Base-by-base conservation (phyloP, 2,329 filamentous ascomycete species). In the Dactylellina leptospora region DNA sequence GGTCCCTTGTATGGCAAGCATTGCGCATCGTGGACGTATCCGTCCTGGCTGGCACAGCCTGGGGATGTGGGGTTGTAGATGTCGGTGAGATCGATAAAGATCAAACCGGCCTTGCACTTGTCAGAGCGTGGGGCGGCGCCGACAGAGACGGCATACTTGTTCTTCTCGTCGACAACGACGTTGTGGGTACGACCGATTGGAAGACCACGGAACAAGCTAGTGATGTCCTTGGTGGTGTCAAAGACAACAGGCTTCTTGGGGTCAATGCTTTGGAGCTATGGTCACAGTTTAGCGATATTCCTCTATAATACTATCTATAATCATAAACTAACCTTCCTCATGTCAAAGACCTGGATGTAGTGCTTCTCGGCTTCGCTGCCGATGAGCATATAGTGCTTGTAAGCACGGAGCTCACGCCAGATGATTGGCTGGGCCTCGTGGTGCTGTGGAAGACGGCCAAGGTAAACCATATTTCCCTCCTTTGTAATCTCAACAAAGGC, bases 301-400 rank as follows among this genome's bases (percentile, higher is more conserved):
- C 22, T 45, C 10, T 3, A 45, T 5, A 1, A 42, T 9, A 22
- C 11, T 18, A 6, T 18, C 22, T 45, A 27, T 16, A 1, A 61
- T 38, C 38, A 9, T 40, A 27, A 38, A 56, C 55, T 13, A 50
- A 76, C 73, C 73, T 76, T 76, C 8, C 81, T 83, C 84, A 87
- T 83, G 78, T 88, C 86, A 76, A 88, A 88, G 78, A 88, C 82
- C 78, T 88, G 86, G 48, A 88, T 82, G 30, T 84, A 84, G 78
- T 88, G 86, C 75, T 81, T 77, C 44, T 77, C 75, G 30, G 83
- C 82, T 74, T 83, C 82, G 10, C 79, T 78, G n/a, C 80, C 80
- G 64, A 81, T 80, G 62, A 80, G 75, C 55, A 81, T 79, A 62
- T 81, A 82, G 66, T 79, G 77, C 62, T 81, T 79, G 75, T 81